Conservation (phyloP, 2,329 filamentous ascomycete genomes). For the Sporothrix inflata region DNA sequence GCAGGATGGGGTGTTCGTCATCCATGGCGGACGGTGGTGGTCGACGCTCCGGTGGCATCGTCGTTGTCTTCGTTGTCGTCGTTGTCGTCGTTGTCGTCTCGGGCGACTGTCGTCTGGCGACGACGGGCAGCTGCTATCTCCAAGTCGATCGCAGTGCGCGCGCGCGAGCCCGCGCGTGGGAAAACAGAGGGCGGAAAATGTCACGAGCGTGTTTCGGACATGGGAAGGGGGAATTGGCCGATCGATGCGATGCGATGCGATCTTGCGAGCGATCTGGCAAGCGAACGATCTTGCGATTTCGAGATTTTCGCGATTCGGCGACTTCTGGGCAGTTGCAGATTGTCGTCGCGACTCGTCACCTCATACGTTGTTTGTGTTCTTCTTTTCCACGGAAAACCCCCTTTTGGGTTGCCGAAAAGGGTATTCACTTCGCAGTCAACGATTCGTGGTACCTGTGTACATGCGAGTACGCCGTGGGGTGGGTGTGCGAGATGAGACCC, state of each 20-base stretch:
- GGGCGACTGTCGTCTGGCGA: background rate
- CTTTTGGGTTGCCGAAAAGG: constrained; percentile 8
- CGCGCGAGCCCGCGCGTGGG: background rate
- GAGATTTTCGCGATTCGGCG: background rate
- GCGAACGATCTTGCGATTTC: background rate
- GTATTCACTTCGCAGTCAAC: constrained; percentile 2
- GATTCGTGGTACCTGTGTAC: constrained; percentile 1
- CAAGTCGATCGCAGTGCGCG: constrained; percentile 3
- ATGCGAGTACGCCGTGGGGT: background rate
- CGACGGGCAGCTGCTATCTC: background rate
- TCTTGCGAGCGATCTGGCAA: background rate
- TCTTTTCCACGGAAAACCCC: background rate
- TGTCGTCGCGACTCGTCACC: background rate
- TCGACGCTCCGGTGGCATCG: background rate
- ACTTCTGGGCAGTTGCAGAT: background rate
- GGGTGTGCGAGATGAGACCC: background rate
- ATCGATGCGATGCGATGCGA: constrained; percentile 8
- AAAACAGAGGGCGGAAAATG: background rate
- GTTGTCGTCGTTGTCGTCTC: background rate
- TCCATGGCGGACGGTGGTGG: constrained; percentile 20
- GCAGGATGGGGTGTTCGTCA: constrained; percentile 31
- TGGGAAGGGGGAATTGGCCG: background rate
- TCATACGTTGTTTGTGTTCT: background rate
- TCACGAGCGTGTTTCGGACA: constrained; percentile 19
- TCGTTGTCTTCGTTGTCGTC: background rate